Evolutionary conservation across 495 filamentous ascomycete genomes (phyloP), one percentile per base, ranked within the genome.

Genomic region (Bryoglossum gracile): DNA sequence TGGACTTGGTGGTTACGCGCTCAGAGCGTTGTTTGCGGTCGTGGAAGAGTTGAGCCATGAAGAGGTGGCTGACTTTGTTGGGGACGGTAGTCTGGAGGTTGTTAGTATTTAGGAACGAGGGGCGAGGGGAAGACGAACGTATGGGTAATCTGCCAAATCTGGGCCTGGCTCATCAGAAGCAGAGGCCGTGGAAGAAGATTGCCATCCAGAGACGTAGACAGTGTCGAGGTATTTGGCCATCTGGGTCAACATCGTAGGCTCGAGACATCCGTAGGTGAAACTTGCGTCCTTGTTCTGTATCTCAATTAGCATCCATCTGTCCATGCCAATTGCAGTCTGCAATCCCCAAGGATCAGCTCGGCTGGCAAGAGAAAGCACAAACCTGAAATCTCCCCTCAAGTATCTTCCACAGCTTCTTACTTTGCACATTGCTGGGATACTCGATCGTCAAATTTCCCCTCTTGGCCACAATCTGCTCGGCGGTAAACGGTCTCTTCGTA

Each of bases 221-320:
- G 94, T 98, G 63, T 98, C 92, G 43, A 97, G 77, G 68, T 92
- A 97, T 67, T 97, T 94, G 58, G 89, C 91, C 92, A 98, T 98
- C 66, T 98, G 92, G 17, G 94, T 96, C 60, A 98, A 76, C 86
- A 95, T 95, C 4, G 94, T 94, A 8, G 92, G 92, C 59, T 98
- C 94, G 48, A 98, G 73, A 68, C 92, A 96, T 61, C 92, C 92
- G 68, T 95, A 98, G 30, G 92, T 98, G 70, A 79, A 94, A 69
- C 86, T 92, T 32, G 85, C 85, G 55, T 89, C 84, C 48, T 78
- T 80, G 57, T 78, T 84, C 87, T 95, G 62, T 18, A 8, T 13
- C n/a, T n/a, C 11, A 34, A 37, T 47, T 23, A 26, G 5, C 22
- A 26, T 58, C 18, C 51, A 46, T 38, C 22, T 17, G 1, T 8